A percentile compares a stretch with the other conserved stretches of the same genome.
Conservation (phyloP, 768 basidiomycete species). For the Collybia nuda region DNA sequence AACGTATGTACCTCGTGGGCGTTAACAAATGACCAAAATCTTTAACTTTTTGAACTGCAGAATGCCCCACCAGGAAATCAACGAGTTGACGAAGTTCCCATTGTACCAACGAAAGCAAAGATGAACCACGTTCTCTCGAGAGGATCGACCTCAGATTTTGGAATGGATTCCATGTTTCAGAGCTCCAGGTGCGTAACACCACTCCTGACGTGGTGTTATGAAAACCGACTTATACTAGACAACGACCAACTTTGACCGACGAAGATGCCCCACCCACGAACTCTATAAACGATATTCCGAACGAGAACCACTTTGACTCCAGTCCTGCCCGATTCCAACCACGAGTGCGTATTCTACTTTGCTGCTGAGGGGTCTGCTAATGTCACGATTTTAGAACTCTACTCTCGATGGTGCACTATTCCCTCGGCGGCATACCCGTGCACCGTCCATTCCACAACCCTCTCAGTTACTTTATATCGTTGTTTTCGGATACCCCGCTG, state of each 20-base stretch:
- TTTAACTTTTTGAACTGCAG: conserved; percentile 19
- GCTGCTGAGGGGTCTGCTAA: conserved; percentile 4
- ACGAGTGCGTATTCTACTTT: conserved; percentile 33
- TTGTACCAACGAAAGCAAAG: conserved; percentile 80
- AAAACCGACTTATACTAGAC: conserved; percentile 29
- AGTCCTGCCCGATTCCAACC: conserved; percentile 41
- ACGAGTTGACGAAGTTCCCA: conserved; percentile 70
- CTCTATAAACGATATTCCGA: conserved; percentile 76
- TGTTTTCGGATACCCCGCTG: conserved; percentile 87
- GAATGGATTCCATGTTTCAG: conserved; percentile 85
- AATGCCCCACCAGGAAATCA: conserved; percentile 54
- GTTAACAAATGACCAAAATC: background rate
- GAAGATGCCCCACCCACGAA: conserved; percentile 80
- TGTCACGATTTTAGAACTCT: conserved; percentile 28
- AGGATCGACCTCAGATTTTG: conserved; percentile 69
- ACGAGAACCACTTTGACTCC: conserved; percentile 47
- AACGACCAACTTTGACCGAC: conserved; percentile 63
- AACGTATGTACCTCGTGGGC: conserved; percentile 37
- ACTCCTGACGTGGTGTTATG: background rate
- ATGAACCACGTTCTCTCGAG: conserved; percentile 69
- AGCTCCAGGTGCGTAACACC: conserved; percentile 50
- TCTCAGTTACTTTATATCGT: conserved; percentile 60
- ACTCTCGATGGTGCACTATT: conserved; percentile 40
- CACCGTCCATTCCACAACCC: conserved; percentile 13
- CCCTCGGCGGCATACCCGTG: conserved; percentile 30